Evolutionary conservation across 2,329 filamentous ascomycete genomes (phyloP), one percentile per base, ranked within the genome.

Genomic region (Aureobasidium lini): DNA sequence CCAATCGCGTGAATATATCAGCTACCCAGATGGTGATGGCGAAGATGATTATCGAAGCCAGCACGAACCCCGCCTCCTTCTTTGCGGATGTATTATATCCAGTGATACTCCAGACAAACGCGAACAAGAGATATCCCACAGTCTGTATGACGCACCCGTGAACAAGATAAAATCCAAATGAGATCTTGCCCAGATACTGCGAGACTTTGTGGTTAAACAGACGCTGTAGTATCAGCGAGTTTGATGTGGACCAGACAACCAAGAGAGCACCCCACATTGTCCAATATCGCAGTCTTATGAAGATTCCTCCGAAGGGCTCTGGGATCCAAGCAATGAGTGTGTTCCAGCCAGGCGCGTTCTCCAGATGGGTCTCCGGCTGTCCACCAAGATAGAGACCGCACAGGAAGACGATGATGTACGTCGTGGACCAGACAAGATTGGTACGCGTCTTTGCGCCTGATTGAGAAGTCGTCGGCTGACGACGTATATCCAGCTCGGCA

Each of bases 141-240:
- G 77, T 76, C 64, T 83, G 81, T 66, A 80, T 75, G 3, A 79
- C 75, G 3, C 80, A 79, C 0, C 82, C 81, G 67, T 86, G 83
- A 72, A 84, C 79, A 11, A 86, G 75, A 68, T 86, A 86, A 29
- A 86, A 67, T 49, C 81, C 78, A 66, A 83, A 86, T 56, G 81
- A 84, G 64, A 85, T 79, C 66, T 78, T 79, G 62, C 83, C 83
- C 7, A 85, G 72, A 68, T 85, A 85, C 66, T 84, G 81, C 4
- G 82, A 72, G 15, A 75, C 64, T 2, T 70, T 65, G 1, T 73
- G 71, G 65, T 78, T 79, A 69, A 84, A 83, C 61, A 83, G 71
- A 18, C 72, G 70, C 65, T 80, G 78, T 74, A 80, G 48, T 59
- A 57, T 69, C 2, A 70, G 68, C 4, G 77, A 78, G 60, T 78